Evolutionary conservation across 345 rosid genomes (phyloP).

Genomic region (Triadica sebifera): DNA sequence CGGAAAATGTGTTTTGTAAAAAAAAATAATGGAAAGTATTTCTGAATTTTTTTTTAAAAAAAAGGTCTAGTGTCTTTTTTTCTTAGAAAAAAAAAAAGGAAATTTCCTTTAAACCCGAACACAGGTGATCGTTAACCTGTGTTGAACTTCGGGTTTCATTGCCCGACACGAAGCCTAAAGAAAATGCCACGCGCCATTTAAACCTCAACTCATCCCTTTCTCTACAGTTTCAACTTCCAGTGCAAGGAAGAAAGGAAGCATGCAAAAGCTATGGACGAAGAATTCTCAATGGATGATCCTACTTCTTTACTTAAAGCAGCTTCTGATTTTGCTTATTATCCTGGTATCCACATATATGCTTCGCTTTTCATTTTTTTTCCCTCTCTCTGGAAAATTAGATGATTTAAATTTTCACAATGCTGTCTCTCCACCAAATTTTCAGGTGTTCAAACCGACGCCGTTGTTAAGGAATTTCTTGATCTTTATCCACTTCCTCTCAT

Average conservation of each 20-base stretch:
- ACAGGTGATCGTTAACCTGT: too few species aligned
- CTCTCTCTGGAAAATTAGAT: not conserved
- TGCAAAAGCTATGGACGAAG: slow-evolving; percentile 22
- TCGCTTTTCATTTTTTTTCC: not conserved
- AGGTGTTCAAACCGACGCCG: slow-evolving; percentile 65
- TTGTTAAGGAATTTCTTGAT: slow-evolving; percentile 63
- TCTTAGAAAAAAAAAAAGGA: too few species aligned
- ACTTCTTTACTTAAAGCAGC: slow-evolving; percentile 63
- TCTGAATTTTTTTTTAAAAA: too few species aligned
- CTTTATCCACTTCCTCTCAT: slow-evolving; percentile 79
- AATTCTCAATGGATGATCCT: slow-evolving; percentile 52
- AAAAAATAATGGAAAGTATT: too few species aligned
- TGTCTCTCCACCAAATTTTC: slow-evolving; percentile 12
- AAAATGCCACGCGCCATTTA: slow-evolving; percentile 26
- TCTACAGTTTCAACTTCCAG: not conserved
- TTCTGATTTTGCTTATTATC: slow-evolving; percentile 66
- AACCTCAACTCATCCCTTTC: not conserved
- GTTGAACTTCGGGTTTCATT: not conserved
- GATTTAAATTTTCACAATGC: not conserved
- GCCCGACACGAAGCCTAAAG: slow-evolving; percentile 20
- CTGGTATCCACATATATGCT: slow-evolving; percentile 35
- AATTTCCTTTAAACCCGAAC: too few species aligned
- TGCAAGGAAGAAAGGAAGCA: too few species aligned
- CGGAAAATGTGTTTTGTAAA: too few species aligned
- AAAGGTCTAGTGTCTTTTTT: too few species aligned